Conservation (phyloP, 805 yeast species). For the Cephaloascus fragrans region DNA sequence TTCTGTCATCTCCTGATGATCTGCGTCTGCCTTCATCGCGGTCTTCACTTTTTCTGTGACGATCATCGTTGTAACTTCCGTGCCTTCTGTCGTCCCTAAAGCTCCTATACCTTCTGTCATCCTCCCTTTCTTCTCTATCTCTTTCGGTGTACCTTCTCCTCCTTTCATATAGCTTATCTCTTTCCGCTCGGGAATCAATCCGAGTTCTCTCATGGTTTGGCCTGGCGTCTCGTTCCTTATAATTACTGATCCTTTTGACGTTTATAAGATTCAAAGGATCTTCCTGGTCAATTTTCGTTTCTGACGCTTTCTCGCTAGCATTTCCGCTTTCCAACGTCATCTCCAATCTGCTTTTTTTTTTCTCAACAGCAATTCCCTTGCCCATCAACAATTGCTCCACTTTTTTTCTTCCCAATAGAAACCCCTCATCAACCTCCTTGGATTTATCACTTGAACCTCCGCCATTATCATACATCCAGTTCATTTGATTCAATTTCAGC, state of each 20-base stretch:
- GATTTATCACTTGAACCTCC: constrained; percentile 10
- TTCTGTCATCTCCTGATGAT: too few species aligned
- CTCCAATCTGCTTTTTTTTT: constrained; percentile 12
- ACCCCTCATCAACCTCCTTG: constrained; percentile 23
- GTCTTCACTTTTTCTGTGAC: background rate
- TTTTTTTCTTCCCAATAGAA: constrained; percentile 42
- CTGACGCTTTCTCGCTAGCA: background rate
- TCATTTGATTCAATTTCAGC: constrained; percentile 24
- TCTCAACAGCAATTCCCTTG: constrained; percentile 2
- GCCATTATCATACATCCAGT: constrained; percentile 80
- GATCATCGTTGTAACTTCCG: too few species aligned
- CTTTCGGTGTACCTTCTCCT: background rate
- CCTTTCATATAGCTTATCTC: too few species aligned
- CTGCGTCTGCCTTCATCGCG: background rate
- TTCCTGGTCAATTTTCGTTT: background rate
- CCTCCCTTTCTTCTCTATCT: background rate
- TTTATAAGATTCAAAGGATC: background rate
- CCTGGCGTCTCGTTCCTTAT: background rate
- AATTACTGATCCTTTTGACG: background rate
- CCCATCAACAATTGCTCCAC: constrained; percentile 21
- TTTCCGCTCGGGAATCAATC: too few species aligned
- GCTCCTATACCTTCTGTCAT: background rate
- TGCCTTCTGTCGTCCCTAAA: too few species aligned
- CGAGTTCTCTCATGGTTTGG: too few species aligned
- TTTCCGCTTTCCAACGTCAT: constrained; percentile 10